These are phyloP conservation scores for Helicocarpus griseus DNA, from an alignment of 2,329 filamentous ascomycete species.

Conservation along the genomic window DNA sequence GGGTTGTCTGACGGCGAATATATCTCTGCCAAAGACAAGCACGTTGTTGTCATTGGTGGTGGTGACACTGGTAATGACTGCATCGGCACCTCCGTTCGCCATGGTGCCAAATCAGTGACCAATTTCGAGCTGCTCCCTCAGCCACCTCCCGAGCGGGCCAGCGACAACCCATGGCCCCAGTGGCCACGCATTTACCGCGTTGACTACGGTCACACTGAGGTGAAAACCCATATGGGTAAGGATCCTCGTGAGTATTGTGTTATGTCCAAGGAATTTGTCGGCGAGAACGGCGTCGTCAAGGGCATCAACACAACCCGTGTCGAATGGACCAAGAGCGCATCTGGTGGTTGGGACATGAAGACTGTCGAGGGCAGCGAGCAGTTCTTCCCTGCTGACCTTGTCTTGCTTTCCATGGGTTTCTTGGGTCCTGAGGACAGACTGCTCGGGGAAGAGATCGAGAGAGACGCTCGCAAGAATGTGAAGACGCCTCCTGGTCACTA, in stretches of 20 bases:
- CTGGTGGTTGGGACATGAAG: constrained; percentile 97
- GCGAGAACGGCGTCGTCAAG: constrained; percentile 78
- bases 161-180: constrained; percentile 96
- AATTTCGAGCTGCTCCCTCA: constrained; percentile 96
- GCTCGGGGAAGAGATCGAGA: constrained; percentile 78
- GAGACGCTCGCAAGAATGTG: constrained; percentile 87
- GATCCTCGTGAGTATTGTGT: constrained; percentile 96
- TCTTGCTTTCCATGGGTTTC: constrained; percentile 96
- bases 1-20: constrained; percentile 74
- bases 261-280: constrained; percentile 95
- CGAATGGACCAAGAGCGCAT: constrained; percentile 85
- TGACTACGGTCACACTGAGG: constrained; percentile 95
- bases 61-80: constrained; percentile 98
- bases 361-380: constrained; percentile 86
- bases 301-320: constrained; percentile 94
- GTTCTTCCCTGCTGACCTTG: constrained; percentile 92
- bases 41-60: constrained; percentile 93
- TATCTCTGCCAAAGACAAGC: constrained; percentile 89
- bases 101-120: constrained; percentile 88
- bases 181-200: constrained; percentile 97
- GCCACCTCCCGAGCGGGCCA: constrained; percentile 78
- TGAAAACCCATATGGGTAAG: constrained; percentile 91
- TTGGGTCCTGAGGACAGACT: constrained; percentile 83
- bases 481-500: constrained; percentile 87
- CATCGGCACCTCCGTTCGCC: constrained; percentile 90